phyloP scores from a whole-genome alignment of 192 early-diverging fungal genomes.

The Coemansia sp. region DNA sequence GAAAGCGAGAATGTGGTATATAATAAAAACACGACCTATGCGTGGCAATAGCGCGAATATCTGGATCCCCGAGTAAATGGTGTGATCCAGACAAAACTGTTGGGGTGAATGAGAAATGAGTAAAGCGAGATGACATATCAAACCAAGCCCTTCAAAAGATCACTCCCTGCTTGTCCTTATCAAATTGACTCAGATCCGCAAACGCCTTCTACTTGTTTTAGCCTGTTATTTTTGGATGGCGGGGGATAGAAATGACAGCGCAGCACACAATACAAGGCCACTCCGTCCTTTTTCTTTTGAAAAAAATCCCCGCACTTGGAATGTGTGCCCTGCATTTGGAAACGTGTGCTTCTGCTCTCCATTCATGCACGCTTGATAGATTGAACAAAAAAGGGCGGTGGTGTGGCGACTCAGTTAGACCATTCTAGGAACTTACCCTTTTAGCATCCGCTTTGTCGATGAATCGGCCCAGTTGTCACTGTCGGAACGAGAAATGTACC shows the following conservation, averaged over 20 bases:
- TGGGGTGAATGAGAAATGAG: neutral
- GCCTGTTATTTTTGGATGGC: no score
- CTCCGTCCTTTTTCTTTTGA: no score
- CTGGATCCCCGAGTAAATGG: conserved; percentile 4
- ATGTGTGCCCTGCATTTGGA: no score
- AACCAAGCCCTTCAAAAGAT: neutral
- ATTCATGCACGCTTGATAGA: neutral
- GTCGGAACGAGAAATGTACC: conserved; percentile 27
- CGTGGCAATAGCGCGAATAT: neutral
- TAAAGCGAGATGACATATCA: neutral
- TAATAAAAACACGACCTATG: neutral
- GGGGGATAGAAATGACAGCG: no score
- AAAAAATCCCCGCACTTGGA: no score
- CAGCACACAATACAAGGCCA: no score
- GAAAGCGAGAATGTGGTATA: neutral
- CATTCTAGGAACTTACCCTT: neutral
- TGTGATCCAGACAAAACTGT: neutral
- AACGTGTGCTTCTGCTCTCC: no score
- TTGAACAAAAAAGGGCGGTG: neutral
- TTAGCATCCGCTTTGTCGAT: conserved; percentile 7
- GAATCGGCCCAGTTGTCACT: conserved; percentile 8
- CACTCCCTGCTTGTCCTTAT: neutral
- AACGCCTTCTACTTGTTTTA: no score
- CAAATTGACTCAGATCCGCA: neutral
- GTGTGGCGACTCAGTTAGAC: neutral